phyloP scores from a whole-genome alignment of 192 early-diverging fungal species.

The Lobosporangium transversale region DNA sequence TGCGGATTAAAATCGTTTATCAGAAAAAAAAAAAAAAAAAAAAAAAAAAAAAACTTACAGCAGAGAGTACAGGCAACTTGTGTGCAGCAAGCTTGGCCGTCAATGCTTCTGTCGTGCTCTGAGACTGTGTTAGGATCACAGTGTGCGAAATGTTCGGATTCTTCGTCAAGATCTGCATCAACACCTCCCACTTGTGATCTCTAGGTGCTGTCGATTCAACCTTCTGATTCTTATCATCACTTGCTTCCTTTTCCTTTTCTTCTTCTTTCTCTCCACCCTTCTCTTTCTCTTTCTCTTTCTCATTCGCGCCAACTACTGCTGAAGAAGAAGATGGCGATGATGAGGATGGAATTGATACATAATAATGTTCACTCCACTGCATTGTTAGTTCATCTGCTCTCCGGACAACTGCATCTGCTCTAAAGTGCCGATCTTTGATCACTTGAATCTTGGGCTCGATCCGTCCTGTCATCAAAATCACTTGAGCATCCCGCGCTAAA shows the following conservation, averaged over 20 bases:
- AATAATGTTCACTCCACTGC: slow-evolving; percentile 53
- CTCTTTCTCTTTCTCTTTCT: background rate
- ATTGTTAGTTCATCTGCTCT: slow-evolving; percentile 45
- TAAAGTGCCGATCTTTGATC: slow-evolving; percentile 21
- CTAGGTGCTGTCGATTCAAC: background rate
- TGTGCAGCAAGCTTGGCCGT: slow-evolving; percentile 16
- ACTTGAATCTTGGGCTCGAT: slow-evolving; percentile 24
- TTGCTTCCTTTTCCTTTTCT: too few species aligned
- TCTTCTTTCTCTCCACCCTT: too few species aligned
- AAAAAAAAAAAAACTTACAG: slow-evolving; percentile 24
- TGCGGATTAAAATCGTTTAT: too few species aligned
- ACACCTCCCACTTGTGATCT: slow-evolving; percentile 30
- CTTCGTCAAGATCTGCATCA: slow-evolving; percentile 28
- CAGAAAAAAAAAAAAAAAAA: slow-evolving; percentile 8
- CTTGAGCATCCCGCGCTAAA: slow-evolving; percentile 24
- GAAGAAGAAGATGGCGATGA: background rate
- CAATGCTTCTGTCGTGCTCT: slow-evolving; percentile 32
- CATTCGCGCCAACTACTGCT: background rate
- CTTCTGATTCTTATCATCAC: background rate
- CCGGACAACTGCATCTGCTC: slow-evolving; percentile 23
- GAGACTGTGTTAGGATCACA: slow-evolving; percentile 46
- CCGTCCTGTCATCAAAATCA: slow-evolving; percentile 34
- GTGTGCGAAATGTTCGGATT: slow-evolving; percentile 43
- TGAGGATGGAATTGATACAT: slow-evolving; percentile 4
- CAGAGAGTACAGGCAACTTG: slow-evolving; percentile 31